These are phyloP conservation scores for Epichloe scottii DNA, from an alignment of 2,329 filamentous ascomycete species.

Conservation along the genomic window DNA sequence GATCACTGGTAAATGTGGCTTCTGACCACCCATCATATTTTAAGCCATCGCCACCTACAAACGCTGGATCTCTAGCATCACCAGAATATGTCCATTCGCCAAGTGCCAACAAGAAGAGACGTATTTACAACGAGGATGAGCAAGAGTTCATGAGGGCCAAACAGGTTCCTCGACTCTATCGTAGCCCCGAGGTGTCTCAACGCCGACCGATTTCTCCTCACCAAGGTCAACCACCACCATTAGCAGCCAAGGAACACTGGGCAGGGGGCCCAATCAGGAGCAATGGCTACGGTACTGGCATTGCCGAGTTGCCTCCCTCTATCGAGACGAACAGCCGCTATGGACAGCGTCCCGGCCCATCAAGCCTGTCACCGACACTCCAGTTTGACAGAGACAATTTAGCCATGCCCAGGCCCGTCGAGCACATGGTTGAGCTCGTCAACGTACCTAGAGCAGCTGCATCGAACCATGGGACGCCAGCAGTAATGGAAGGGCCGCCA, in stretches of 20 bases:
- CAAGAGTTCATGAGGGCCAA: conserved; percentile 26
- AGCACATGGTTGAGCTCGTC: conserved; percentile 1
- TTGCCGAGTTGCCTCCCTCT: conserved; percentile 14
- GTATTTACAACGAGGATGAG: conserved; percentile 30
- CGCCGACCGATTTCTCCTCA: conserved; percentile 25
- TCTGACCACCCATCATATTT: background rate
- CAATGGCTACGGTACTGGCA: conserved; percentile 19
- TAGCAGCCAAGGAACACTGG: conserved; percentile 15
- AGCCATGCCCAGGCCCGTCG: conserved; percentile 19
- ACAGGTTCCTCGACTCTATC: conserved; percentile 35
- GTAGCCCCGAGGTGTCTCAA: conserved; percentile 20
- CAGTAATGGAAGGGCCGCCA: conserved; percentile 17
- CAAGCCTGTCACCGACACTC: conserved; percentile 26
- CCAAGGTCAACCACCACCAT: conserved; percentile 10
- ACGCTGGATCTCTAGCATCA: conserved; percentile 16
- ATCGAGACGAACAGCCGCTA: conserved; percentile 23
- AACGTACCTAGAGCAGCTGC: background rate
- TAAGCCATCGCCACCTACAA: background rate
- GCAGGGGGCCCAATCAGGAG: conserved; percentile 8
- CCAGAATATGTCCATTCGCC: conserved; percentile 39
- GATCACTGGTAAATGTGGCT: conserved; percentile 1
- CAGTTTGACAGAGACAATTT: conserved; percentile 23
- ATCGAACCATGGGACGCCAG: background rate
- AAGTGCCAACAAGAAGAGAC: conserved; percentile 33
- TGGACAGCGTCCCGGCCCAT: conserved; percentile 26